Evolutionary conservation across 192 early-diverging fungal genomes (phyloP).

Genomic region (Coemansia sp.): DNA sequence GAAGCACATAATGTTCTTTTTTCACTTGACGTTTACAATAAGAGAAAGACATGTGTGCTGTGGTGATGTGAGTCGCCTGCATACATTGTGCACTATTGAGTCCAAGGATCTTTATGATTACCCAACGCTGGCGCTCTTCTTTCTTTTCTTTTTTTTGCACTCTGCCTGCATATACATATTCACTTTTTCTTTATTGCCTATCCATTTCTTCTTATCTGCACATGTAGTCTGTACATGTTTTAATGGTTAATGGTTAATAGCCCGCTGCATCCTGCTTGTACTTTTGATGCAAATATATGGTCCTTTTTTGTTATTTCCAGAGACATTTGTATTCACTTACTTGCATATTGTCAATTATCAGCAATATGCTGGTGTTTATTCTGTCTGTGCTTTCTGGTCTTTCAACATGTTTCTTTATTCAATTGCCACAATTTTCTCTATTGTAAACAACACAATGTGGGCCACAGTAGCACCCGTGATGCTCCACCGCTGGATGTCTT

Average conservation of each 20-base stretch:
- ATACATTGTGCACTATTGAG: neutral
- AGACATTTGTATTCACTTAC: neutral
- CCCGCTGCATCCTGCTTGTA: neutral
- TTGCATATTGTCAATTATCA: neutral
- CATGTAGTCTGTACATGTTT: neutral
- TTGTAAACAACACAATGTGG: neutral
- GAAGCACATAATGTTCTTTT: neutral
- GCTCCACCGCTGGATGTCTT: neutral
- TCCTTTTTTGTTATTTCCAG: neutral
- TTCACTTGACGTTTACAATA: neutral
- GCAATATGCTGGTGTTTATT: neutral
- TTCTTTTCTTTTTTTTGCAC: neutral
- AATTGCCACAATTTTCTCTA: constrained; percentile 1
- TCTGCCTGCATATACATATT: neutral
- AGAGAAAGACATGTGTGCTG: neutral
- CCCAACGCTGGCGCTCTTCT: neutral
- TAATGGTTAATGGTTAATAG: neutral
- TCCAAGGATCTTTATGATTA: neutral
- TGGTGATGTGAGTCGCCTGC: neutral
- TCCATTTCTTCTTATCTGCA: neutral
- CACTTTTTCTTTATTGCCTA: neutral
- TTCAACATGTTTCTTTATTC: neutral
- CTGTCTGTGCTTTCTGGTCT: neutral
- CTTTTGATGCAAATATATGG: neutral
- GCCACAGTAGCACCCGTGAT: neutral